A percentile compares a stretch with the other conserved stretches of the same genome.
phyloP scores from a whole-genome alignment of 768 basidiomycete species.

The Terana coerulea region DNA sequence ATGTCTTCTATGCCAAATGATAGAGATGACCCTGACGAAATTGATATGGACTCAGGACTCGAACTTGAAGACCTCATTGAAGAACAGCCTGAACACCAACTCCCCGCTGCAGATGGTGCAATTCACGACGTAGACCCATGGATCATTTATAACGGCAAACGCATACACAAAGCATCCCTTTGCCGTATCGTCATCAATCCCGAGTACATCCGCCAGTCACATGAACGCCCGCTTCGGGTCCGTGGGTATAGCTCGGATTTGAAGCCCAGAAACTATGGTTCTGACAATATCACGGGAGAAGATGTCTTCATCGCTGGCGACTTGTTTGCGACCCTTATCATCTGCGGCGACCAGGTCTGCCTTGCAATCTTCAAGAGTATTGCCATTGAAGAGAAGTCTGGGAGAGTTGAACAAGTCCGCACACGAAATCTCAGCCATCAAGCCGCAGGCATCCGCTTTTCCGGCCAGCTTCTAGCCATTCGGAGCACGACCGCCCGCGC shows the following conservation, averaged over 20 bases:
- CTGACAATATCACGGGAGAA: neutral
- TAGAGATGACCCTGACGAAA: neutral
- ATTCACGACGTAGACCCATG: neutral
- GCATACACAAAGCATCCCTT: constrained; percentile 12
- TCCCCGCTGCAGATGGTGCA: neutral
- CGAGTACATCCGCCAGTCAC: constrained; percentile 11
- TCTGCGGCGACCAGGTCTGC: neutral
- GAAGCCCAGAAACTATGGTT: neutral
- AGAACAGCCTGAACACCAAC: neutral
- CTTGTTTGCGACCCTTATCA: constrained; percentile 9
- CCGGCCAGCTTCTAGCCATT: constrained; percentile 8
- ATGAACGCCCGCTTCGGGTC: constrained; percentile 11
- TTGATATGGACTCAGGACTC: too few relatives aligned
- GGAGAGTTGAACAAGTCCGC: neutral
- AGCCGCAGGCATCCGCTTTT: constrained; percentile 10
- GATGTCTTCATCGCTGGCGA: constrained; percentile 12
- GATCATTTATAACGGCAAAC: constrained; percentile 1
- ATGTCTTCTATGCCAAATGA: too few relatives aligned
- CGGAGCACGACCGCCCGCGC: too few relatives aligned
- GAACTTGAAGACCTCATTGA: constrained; percentile 8
- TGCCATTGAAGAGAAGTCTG: constrained; percentile 9
- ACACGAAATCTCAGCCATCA: neutral
- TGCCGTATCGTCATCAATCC: constrained; percentile 15
- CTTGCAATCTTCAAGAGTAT: constrained; percentile 12
- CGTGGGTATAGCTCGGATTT: constrained; percentile 6